These are phyloP conservation scores for Jamesozyma rosinii DNA, from an alignment of 805 yeast species.

Conservation along the genomic window DNA sequence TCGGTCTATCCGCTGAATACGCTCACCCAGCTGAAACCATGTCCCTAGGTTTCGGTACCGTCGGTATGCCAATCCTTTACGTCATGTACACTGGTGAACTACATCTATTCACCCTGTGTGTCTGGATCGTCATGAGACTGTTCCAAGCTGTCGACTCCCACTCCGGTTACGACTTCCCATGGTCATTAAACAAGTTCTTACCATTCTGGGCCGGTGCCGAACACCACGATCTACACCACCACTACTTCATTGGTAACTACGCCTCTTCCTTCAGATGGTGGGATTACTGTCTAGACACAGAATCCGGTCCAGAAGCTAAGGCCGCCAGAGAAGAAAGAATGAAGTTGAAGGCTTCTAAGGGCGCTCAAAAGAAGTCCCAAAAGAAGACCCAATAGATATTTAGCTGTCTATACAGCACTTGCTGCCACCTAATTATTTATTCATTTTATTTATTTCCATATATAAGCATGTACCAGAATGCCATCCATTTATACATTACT, in stretches of 20 bases:
- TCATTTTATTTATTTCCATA: neutral
- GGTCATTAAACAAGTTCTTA: constrained; percentile 84
- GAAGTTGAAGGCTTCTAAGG: constrained; percentile 46
- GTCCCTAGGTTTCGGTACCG: constrained; percentile 88
- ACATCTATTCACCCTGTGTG: constrained; percentile 80
- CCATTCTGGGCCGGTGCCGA: constrained; percentile 99
- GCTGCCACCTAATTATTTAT: neutral
- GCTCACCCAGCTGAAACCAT: constrained; percentile 94
- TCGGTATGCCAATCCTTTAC: constrained; percentile 85
- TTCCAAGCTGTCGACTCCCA: constrained; percentile 97
- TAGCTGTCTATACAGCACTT: neutral
- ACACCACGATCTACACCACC: constrained; percentile 96
- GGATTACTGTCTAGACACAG: constrained; percentile 84
- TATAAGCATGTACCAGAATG: neutral
- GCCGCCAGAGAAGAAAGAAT: constrained; percentile 58
- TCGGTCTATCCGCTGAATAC: constrained; percentile 93
- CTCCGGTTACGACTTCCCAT: constrained; percentile 96
- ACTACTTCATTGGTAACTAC: constrained; percentile 89
- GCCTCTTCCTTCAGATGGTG: constrained; percentile 95
- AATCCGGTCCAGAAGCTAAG: constrained; percentile 77
- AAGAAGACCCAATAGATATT: neutral
- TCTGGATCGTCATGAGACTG: constrained; percentile 81
- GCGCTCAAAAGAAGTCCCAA: constrained; percentile 26
- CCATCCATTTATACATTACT: neutral
- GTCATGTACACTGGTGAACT: constrained; percentile 65